These are phyloP conservation scores for Tylopilus subfusipes DNA, from an alignment of 768 basidiomycete genomes.

Conservation along the genomic window DNA sequence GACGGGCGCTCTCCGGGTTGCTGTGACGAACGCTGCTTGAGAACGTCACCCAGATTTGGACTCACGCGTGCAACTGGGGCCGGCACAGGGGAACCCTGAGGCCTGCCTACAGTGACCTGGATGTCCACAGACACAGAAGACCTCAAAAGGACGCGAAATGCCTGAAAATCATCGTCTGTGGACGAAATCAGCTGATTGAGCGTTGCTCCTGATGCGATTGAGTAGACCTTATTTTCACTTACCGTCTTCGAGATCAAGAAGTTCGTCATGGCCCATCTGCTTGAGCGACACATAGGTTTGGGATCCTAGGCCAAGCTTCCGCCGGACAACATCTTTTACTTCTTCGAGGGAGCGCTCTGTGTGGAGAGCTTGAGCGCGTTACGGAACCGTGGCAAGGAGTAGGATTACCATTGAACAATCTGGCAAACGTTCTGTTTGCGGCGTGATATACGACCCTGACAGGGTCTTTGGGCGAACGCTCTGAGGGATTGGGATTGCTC, in stretches of 20 bases:
- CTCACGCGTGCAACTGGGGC: conserved; percentile 11
- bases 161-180: conserved; percentile 77
- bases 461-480: not conserved
- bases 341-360: conserved; percentile 61
- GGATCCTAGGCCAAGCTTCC: conserved; percentile 52
- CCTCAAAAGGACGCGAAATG: conserved; percentile 51
- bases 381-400: not conserved
- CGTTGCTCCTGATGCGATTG: not conserved
- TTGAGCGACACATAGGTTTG: conserved; percentile 37
- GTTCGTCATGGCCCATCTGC: conserved; percentile 52
- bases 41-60: not conserved
- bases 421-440: conserved; percentile 35
- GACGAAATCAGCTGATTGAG: not conserved
- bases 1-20: not conserved
- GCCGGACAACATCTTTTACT: conserved; percentile 53
- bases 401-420: conserved; percentile 40
- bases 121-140: conserved; percentile 38
- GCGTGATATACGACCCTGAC: conserved; percentile 39
- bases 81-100: not conserved
- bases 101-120: conserved; percentile 24
- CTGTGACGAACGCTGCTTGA: not conserved
- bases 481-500: not conserved
- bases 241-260: conserved; percentile 79
- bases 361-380: conserved; percentile 4
- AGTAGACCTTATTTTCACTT: not conserved